A percentile compares a stretch with the other conserved stretches of the same genome.
Evolutionary conservation across 768 basidiomycete species (phyloP).

Genomic region (Coprinopsis sp.): DNA sequence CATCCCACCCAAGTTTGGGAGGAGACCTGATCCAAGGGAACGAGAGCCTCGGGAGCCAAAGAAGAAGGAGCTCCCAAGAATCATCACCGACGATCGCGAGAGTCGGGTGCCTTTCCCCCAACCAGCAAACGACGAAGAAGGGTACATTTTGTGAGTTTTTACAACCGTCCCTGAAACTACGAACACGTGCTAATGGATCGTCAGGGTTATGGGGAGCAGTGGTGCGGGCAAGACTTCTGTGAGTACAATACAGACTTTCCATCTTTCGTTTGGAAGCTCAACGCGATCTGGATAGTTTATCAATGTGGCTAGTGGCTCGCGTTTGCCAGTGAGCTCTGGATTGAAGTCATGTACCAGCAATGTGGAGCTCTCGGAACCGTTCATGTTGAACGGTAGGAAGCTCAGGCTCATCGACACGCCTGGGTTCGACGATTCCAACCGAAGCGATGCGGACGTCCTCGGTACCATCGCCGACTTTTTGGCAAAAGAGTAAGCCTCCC

Average conservation of each 20-base stretch:
- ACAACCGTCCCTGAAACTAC: not conserved
- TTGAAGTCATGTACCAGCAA: conserved; percentile 8
- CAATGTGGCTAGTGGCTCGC: conserved; percentile 17
- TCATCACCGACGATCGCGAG: not conserved
- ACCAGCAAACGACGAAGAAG: conserved; percentile 3
- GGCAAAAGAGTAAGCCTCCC: conserved; percentile 4
- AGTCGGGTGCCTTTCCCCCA: not conserved
- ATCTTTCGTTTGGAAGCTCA: not conserved
- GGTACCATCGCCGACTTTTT: conserved; percentile 7
- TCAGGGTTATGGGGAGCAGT: conserved; percentile 8
- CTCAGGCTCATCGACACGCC: conserved; percentile 9
- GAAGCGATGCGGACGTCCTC: conserved; percentile 8
- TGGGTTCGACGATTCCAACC: conserved; percentile 9
- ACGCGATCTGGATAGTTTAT: conserved; percentile 19
- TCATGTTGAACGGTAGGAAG: conserved; percentile 4
- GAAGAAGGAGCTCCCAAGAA: no score
- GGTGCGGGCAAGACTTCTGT: conserved; percentile 7
- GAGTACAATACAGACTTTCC: no score
- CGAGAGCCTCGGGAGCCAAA: no score
- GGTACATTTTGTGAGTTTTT: conserved; percentile 3
- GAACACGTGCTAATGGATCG: not conserved
- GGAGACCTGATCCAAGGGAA: no score
- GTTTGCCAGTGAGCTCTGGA: conserved; percentile 8
- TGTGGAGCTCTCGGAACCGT: conserved; percentile 3
- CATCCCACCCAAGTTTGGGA: not conserved